These are phyloP conservation scores for Paragyromitra xinjiangensis DNA, from an alignment of 495 filamentous ascomycete genomes.

Conservation along the genomic window DNA sequence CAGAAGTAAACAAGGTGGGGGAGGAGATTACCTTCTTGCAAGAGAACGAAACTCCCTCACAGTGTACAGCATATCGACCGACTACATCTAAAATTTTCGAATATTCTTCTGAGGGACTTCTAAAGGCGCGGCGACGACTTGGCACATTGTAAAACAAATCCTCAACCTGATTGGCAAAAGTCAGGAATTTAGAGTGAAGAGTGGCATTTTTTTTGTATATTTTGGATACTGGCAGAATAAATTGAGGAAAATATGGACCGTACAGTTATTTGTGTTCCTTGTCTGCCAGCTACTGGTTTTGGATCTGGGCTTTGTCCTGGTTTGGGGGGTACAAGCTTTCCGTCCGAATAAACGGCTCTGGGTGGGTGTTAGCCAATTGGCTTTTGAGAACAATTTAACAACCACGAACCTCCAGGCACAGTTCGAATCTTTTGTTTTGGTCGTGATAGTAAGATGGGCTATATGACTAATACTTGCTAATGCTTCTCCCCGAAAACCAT, in stretches of 20 bases:
- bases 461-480: conserved; percentile 99
- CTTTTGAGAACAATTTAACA: background rate
- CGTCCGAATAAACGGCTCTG: conserved; percentile 81
- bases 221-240: background rate
- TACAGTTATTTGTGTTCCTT: conserved; percentile 94
- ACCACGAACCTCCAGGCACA: conserved; percentile 75
- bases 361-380: conserved; percentile 18
- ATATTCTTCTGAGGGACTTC: conserved; percentile 93
- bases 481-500: conserved; percentile 97
- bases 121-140: conserved; percentile 85
- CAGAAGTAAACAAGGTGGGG: conserved; percentile 6
- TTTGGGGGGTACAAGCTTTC: conserved; percentile 83
- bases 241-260: conserved; percentile 40
- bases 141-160: conserved; percentile 98
- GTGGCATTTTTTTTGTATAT: background rate
- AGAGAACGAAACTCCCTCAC: conserved; percentile 86
- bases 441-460: conserved; percentile 92
- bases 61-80: conserved; percentile 95
- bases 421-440: conserved; percentile 86
- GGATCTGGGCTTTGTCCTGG: conserved; percentile 91
- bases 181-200: conserved; percentile 9
- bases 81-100: conserved; percentile 97
- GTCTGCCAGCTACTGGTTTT: conserved; percentile 87
- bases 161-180: conserved; percentile 70
- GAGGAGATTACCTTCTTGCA: conserved; percentile 75